Evolutionary conservation across 2,329 filamentous ascomycete species (phyloP).

Genomic region (Phialophora macrospora): DNA sequence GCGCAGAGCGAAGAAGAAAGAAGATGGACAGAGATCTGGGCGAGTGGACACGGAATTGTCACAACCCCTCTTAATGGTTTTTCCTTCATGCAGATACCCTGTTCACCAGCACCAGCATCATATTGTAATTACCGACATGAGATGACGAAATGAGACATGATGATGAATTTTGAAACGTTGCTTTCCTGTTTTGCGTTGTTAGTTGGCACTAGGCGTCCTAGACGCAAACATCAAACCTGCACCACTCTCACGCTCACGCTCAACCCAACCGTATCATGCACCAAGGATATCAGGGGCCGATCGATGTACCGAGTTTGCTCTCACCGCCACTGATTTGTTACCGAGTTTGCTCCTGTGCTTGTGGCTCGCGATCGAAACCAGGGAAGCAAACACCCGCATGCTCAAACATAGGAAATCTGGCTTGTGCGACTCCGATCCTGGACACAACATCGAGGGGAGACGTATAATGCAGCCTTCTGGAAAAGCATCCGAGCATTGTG

Average conservation of each 20-base stretch:
- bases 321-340: constrained; percentile 19
- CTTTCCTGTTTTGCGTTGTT: neutral
- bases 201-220: neutral
- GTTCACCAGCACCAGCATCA: constrained; percentile 5
- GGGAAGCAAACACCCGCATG: constrained; percentile 14
- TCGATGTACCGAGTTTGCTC: constrained; percentile 8
- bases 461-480: neutral
- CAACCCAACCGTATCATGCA: neutral
- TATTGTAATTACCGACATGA: constrained; percentile 14
- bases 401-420: constrained; percentile 1
- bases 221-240: neutral
- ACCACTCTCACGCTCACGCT: neutral
- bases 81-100: constrained; percentile 23
- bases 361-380: constrained; percentile 7
- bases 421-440: constrained; percentile 2
- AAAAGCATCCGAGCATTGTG: neutral
- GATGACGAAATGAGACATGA: constrained; percentile 33
- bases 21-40: neutral
- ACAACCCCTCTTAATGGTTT: constrained; percentile 6
- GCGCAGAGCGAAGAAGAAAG: neutral
- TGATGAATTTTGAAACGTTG: constrained; percentile 26
- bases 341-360: constrained; percentile 21
- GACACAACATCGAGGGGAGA: neutral
- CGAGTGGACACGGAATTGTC: neutral
- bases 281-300: neutral